phyloP scores from a whole-genome alignment of 208 protist genomes.

The Sergeia podlipaevii region DNA sequence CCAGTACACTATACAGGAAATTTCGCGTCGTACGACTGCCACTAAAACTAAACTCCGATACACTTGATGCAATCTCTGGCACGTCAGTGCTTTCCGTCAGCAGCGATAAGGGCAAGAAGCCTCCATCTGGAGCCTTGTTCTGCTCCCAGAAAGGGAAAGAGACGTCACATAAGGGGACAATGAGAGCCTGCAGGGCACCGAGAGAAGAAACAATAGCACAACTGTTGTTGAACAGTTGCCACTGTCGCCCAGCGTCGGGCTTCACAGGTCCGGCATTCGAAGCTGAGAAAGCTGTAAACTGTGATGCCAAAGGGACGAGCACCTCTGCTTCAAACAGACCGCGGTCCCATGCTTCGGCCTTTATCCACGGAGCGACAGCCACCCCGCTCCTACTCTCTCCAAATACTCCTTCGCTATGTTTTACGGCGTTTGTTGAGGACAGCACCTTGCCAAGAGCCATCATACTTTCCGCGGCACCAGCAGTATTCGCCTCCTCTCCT shows the following conservation, averaged over 20 bases:
- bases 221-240: too few relatives aligned
- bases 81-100: not conserved
- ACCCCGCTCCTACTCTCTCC: too few relatives aligned
- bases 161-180: slow-evolving; percentile 39
- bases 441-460: too few relatives aligned
- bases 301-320: not conserved
- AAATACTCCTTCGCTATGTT: too few relatives aligned
- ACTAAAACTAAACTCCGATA: slow-evolving; percentile 4
- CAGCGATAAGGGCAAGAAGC: slow-evolving; percentile 32
- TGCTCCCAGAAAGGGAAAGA: slow-evolving; percentile 48
- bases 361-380: slow-evolving; percentile 10
- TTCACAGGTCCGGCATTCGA: too few relatives aligned
- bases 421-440: too few relatives aligned
- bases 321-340: slow-evolving; percentile 1
- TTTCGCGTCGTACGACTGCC: slow-evolving; percentile 53
- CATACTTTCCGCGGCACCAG: too few relatives aligned
- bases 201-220: slow-evolving; percentile 26
- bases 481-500: too few relatives aligned
- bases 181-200: slow-evolving; percentile 28
- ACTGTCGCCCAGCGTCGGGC: too few relatives aligned
- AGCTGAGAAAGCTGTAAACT: slow-evolving; percentile 17
- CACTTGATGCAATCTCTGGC: not conserved
- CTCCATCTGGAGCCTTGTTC: slow-evolving; percentile 35
- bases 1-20: slow-evolving; percentile 32
- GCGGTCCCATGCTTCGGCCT: not conserved